A percentile compares a stretch with the other conserved stretches of the same genome.
Conservation (phyloP, 2,329 filamentous ascomycete species). For the Mariannaea sp. region DNA sequence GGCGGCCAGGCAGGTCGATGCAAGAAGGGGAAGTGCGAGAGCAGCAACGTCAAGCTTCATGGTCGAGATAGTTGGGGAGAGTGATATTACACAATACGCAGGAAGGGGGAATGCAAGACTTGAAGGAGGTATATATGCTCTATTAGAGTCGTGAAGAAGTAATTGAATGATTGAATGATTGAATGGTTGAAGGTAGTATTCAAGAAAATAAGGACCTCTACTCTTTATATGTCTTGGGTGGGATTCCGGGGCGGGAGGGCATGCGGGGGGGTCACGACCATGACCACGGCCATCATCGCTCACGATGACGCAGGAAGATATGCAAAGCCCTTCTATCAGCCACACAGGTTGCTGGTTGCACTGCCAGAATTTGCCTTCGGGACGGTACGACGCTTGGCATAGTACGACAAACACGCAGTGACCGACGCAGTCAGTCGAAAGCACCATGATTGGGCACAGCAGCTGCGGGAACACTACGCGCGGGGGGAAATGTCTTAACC, state of each 20-base stretch:
- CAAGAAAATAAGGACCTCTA: no score
- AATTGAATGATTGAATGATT: no score
- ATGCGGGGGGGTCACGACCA: no score
- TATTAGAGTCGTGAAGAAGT: neutral
- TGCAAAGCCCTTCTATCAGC: neutral
- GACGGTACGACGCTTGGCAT: neutral
- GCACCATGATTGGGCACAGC: no score
- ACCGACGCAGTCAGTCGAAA: no score
- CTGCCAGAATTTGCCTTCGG: neutral
- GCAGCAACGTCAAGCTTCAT: constrained; percentile 28
- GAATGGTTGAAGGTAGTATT: no score
- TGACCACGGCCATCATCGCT: no score
- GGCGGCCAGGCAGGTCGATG: constrained; percentile 19
- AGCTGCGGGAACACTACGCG: no score
- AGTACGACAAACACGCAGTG: neutral
- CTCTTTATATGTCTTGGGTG: no score
- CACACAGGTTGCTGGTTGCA: neutral
- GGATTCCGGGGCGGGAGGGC: no score
- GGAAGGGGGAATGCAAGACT: neutral
- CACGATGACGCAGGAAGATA: neutral
- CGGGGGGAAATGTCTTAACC: no score
- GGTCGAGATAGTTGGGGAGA: neutral
- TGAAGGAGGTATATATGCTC: neutral
- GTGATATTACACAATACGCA: neutral
- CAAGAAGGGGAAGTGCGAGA: constrained; percentile 19